These are phyloP conservation scores for Penicillium rolfsii DNA, from an alignment of 2,329 filamentous ascomycete genomes.

Conservation along the genomic window DNA sequence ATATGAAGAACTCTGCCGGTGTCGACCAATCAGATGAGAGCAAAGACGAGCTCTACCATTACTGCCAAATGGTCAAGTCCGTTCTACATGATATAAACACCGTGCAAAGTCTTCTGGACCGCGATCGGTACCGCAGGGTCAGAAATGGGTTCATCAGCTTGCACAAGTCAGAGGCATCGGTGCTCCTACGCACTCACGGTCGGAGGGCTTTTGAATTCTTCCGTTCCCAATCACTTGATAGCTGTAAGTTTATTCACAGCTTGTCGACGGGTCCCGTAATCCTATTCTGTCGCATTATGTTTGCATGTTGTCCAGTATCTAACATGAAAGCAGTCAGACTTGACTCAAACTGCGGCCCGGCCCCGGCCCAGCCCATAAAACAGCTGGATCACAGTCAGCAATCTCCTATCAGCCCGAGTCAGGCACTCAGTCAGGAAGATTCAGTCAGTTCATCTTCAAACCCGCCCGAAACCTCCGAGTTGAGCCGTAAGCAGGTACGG, in stretches of 20 bases:
- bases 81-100: neutral
- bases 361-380: neutral
- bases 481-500: neutral
- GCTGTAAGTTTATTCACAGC: neutral
- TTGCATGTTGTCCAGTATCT: neutral
- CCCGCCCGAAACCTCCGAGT: neutral
- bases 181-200: neutral
- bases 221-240: neutral
- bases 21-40: neutral
- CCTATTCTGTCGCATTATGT: neutral
- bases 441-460: neutral
- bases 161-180: neutral
- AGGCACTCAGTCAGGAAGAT: neutral
- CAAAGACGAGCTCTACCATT: neutral
- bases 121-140: neutral
- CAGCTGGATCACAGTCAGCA: neutral
- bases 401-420: neutral
- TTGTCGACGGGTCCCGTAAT: neutral
- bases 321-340: neutral
- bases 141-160: neutral
- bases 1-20: neutral
- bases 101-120: neutral
- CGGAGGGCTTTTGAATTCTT: neutral
- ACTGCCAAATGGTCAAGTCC: constrained; percentile 1
- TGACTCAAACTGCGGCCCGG: neutral